phyloP scores from a whole-genome alignment of 2,329 filamentous ascomycete species.

The Pochonia chlamydosporia region DNA sequence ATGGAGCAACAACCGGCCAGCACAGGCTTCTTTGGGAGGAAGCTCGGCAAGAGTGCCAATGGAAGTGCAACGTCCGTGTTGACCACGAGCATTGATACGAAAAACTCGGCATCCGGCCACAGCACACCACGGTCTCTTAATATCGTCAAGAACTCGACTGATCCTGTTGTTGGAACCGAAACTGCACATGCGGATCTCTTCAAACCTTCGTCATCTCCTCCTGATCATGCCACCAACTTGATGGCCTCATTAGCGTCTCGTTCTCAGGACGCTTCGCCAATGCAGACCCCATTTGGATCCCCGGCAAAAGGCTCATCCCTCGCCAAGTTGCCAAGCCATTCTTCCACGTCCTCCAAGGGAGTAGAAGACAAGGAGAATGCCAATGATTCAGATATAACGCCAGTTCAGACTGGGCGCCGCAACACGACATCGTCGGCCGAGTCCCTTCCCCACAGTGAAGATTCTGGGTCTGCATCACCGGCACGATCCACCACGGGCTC shows the following conservation, averaged over 20 bases:
- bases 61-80: conserved; percentile 31
- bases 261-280: conserved; percentile 50
- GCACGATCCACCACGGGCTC: conserved; percentile 30
- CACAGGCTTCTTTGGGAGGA: conserved; percentile 46
- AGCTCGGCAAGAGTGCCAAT: conserved; percentile 31
- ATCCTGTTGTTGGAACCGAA: conserved; percentile 63
- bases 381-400: conserved; percentile 20
- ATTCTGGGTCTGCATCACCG: conserved; percentile 17
- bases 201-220: conserved; percentile 48
- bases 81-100: conserved; percentile 43
- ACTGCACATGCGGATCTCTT: conserved; percentile 60
- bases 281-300: conserved; percentile 33
- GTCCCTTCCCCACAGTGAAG: conserved; percentile 19
- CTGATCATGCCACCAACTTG: conserved; percentile 54
- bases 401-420: conserved; percentile 23
- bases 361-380: conserved; percentile 33
- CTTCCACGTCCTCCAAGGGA: conserved; percentile 43
- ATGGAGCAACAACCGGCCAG: conserved; percentile 30
- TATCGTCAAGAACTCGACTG: conserved; percentile 42
- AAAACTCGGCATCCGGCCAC: conserved; percentile 26
- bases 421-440: conserved; percentile 33
- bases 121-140: conserved; percentile 28
- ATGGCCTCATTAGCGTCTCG: conserved; percentile 65
- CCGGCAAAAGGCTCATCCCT: conserved; percentile 29
- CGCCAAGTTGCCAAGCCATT: conserved; percentile 38